Evolutionary conservation across 495 filamentous ascomycete species (phyloP).

Genomic region (Daldinia bambusicola): DNA sequence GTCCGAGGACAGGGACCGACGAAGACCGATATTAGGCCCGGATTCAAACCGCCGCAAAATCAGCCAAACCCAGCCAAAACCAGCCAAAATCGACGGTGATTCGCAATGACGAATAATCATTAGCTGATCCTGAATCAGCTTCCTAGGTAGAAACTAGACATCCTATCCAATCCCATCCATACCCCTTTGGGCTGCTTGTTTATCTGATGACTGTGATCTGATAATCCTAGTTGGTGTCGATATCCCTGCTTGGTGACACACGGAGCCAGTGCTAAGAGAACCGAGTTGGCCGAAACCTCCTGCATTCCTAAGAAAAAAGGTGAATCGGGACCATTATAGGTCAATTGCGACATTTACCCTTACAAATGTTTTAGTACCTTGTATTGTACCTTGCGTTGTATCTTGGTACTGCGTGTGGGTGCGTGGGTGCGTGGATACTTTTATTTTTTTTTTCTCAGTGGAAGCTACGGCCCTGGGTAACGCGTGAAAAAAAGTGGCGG

Average conservation of each 20-base stretch:
- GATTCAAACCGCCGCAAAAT: constrained; percentile 5
- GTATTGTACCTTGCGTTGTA: not conserved
- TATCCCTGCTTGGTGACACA: constrained; percentile 37
- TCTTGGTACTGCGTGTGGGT: not conserved
- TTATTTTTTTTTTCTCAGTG: not conserved
- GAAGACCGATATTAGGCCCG: constrained; percentile 40
- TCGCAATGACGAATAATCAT: constrained; percentile 30
- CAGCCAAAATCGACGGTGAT: constrained; percentile 19
- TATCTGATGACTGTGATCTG: constrained; percentile 43
- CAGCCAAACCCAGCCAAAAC: not conserved
- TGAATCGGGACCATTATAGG: constrained; percentile 5
- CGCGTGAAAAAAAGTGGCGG: constrained; percentile 38
- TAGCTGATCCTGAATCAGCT: constrained; percentile 46
- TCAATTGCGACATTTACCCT: not conserved
- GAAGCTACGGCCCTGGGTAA: not conserved
- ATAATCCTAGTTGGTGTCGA: constrained; percentile 37
- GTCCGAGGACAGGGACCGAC: constrained; percentile 22
- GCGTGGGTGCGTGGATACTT: not conserved
- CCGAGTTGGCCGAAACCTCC: constrained; percentile 21
- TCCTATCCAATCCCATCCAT: constrained; percentile 15
- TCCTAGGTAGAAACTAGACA: constrained; percentile 14
- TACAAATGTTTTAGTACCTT: constrained; percentile 8
- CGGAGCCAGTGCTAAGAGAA: constrained; percentile 25
- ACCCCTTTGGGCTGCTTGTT: constrained; percentile 27
- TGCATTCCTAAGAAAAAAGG: constrained; percentile 23